These are phyloP conservation scores for Gracilaria domingensis DNA, from an alignment of 23 red algal genomes.

Conservation along the genomic window DNA sequence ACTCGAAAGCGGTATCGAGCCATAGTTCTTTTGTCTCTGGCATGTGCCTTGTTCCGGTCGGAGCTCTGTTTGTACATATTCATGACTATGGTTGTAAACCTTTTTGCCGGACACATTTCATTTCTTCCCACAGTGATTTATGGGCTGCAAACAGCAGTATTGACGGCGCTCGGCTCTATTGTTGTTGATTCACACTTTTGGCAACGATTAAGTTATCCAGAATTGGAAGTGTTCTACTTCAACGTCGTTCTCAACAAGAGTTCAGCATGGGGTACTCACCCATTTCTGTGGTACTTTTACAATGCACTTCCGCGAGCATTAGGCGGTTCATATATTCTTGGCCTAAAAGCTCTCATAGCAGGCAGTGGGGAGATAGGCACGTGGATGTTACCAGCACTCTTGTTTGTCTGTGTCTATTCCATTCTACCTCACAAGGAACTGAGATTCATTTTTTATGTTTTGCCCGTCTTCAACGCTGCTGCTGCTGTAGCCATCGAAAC, in stretches of 20 bases:
- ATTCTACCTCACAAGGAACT: constrained; percentile 93
- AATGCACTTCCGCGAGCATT: constrained; percentile 85
- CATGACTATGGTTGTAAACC: constrained; percentile 52
- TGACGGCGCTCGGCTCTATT: constrained; percentile 70
- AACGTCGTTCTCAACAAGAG: constrained; percentile 76
- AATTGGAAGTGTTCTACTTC: constrained; percentile 93
- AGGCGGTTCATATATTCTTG: constrained; percentile 37
- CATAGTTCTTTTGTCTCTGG: constrained; percentile 60
- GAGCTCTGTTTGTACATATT: constrained; percentile 78
- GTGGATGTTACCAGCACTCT: constrained; percentile 48
- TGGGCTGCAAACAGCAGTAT: constrained; percentile 20
- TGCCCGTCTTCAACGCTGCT: constrained; percentile 73
- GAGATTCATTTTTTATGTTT: constrained; percentile 85
- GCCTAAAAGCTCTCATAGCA: neutral
- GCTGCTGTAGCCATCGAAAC: constrained; percentile 66
- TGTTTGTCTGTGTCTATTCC: constrained; percentile 83
- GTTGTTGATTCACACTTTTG: constrained; percentile 86
- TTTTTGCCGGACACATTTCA: neutral
- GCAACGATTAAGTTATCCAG: constrained; percentile 76
- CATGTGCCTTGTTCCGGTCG: constrained; percentile 76
- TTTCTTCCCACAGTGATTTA: neutral
- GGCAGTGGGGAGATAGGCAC: neutral
- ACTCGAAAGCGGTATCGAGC: constrained; percentile 3
- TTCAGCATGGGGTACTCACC: constrained; percentile 76
- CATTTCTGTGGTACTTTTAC: constrained; percentile 89